Percentiles rank a stretch among this genome's conserved stretches.
phyloP scores from a whole-genome alignment of 768 basidiomycete genomes.

The Naganishia randhawae region DNA sequence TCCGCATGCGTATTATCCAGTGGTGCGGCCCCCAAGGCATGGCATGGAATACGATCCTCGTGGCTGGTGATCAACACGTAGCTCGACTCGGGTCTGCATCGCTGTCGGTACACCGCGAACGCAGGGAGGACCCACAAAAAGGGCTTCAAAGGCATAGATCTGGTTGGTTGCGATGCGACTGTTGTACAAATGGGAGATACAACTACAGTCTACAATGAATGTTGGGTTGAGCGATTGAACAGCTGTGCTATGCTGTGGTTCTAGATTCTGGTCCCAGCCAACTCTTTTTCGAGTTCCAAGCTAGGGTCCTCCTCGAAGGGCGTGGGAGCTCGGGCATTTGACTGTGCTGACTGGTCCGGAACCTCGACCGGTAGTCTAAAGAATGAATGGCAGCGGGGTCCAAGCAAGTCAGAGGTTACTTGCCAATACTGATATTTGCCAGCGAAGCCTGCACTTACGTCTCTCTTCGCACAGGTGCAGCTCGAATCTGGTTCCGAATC shows the following conservation, averaged over 20 bases:
- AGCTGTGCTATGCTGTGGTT: neutral
- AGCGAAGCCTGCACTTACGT: slow-evolving; percentile 29
- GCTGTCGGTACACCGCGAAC: neutral
- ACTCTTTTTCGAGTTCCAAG: slow-evolving; percentile 44
- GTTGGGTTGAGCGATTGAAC: neutral
- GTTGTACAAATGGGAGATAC: neutral
- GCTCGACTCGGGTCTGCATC: neutral
- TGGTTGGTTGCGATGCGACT: neutral
- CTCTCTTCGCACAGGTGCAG: slow-evolving; percentile 36
- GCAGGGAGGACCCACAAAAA: neutral
- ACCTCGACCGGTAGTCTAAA: slow-evolving; percentile 38
- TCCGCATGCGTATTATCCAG: neutral
- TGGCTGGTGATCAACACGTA: neutral
- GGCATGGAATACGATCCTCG: neutral
- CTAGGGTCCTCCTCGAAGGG: slow-evolving; percentile 45
- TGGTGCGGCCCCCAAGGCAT: neutral
- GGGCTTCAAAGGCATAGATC: neutral
- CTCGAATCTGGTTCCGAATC: slow-evolving; percentile 57
- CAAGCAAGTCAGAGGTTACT: neutral
- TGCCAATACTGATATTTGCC: neutral
- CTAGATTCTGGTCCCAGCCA: slow-evolving; percentile 31
- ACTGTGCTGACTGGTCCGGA: slow-evolving; percentile 40
- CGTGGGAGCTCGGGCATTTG: slow-evolving; percentile 33
- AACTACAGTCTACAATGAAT: neutral
- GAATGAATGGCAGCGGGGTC: neutral